Base-by-base conservation (phyloP, 2,329 filamentous ascomycete genomes). In the Aspergillus glaucus region DNA sequence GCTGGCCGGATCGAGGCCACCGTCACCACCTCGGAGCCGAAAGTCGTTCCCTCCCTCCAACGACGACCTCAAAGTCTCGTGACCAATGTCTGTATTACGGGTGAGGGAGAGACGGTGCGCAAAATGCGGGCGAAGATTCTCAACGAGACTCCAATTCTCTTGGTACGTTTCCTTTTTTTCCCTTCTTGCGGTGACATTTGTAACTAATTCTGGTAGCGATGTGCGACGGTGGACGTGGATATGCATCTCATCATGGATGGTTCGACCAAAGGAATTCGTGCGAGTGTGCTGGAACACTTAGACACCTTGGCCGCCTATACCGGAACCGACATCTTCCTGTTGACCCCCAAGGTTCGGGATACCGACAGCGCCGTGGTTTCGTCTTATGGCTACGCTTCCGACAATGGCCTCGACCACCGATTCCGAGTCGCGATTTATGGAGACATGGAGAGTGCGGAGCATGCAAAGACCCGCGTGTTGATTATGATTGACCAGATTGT, bases 401-500 rank as follows among this genome's bases (percentile, higher is more conserved):
- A 93, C 62, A 87, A 87, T 58, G 86, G 88, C 61, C 75, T 85
- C 60, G 91, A 96, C 68, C 88, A 93, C 68, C 84, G 92, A 59
- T 90, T 94, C 76, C 85, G 92, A 64, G 86, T 96, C 52, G 87
- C 89, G 60, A 94, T 98, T 56, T 98, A 93, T 62, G 92, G 93
- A 47, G 93, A 98, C 66, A 86, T 93, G 70, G 84, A 97, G 73
- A 95, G 90, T 57, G 87, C 89, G 24, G 93, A 98, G 70, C 92
- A 97, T 71, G 93, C 93, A 48, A 98, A 98, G 78, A 95, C 92
- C 15, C 83, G 93, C 56, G 85, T 96, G 37, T 75, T 98, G 67
- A 95, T 97, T 68, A 93, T 96, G 78, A 97, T 98, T 65, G 93
- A 98, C 68, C 88, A 90, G 71, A 82, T 95, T 74, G 88, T 93